Conservation (phyloP, 2,329 filamentous ascomycete genomes). For the Pseudogymnoascus destructans region DNA sequence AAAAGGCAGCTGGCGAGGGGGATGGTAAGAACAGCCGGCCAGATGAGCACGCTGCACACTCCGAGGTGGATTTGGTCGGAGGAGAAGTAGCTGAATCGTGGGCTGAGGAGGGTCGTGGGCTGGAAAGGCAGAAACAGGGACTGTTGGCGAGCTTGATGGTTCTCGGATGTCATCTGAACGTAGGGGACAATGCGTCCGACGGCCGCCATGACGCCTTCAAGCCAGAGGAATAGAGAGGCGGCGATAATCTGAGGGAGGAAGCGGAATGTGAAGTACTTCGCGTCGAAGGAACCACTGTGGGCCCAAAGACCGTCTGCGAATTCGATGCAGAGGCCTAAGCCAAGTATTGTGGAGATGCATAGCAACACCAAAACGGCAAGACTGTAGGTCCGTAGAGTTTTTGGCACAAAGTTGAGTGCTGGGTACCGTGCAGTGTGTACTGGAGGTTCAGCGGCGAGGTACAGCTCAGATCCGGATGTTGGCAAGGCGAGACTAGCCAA, state of each 20-base stretch:
- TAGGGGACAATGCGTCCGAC: constrained; percentile 71
- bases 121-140: constrained; percentile 52
- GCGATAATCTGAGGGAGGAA: constrained; percentile 72
- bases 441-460: constrained; percentile 34
- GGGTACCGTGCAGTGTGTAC: constrained; percentile 33
- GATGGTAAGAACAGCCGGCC: constrained; percentile 67
- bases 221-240: constrained; percentile 58
- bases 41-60: constrained; percentile 53
- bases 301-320: constrained; percentile 52
- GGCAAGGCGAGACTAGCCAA: neutral
- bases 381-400: constrained; percentile 53
- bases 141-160: constrained; percentile 43
- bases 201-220: constrained; percentile 60
- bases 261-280: constrained; percentile 72
- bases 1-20: constrained; percentile 72
- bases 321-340: constrained; percentile 58
- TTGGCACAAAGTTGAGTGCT: constrained; percentile 56
- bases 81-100: constrained; percentile 53
- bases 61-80: constrained; percentile 56
- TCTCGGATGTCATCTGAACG: constrained; percentile 56
- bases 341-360: constrained; percentile 57
- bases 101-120: constrained; percentile 53
- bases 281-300: constrained; percentile 49
- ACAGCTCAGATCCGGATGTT: constrained; percentile 28
- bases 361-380: constrained; percentile 47